Evolutionary conservation across 2,329 filamentous ascomycete genomes (phyloP), one percentile per base, ranked within the genome.

Genomic region (Pseudonectria buxi): DNA sequence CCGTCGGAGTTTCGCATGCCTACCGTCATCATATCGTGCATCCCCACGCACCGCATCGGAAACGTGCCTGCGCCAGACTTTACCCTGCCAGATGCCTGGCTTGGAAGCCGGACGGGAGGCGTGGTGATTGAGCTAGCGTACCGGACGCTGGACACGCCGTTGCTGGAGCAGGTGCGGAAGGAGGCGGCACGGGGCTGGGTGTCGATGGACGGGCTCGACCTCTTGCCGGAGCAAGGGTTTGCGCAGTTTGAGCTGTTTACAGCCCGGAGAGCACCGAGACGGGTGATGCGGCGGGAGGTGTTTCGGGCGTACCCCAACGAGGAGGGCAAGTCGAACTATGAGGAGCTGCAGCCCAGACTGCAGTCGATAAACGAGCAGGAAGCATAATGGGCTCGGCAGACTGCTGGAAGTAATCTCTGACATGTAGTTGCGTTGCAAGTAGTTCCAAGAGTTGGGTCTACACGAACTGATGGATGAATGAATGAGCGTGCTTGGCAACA

Each of bases 181-280:
- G 61, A 76, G 55, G 67, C 76, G 14, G 64, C 76, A 36, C 65
- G 71, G 44, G 71, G 83, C 27, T 89, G 83, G 83, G 79, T 87
- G 0, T 70, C 83, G 13, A 76, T 88, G 58, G 82, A 88, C 50
- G 84, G 84, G 0, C 63, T 89, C 10, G 83, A 89, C 48, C 69
- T 88, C 30, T 59, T 90, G 11, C 82, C 82, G 0, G 85, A 89
- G 55, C 84, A 89, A 54, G 85, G 81, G 0, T 85, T 85, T 58
- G 83, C 84, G 1, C 84, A 89, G 50, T 90, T 89, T 51, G 85
- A 90, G 58, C 61, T 89, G 3, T 86, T 89, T 55, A 88, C 84
- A 0, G 84, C 83, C 1, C 69, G 57, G 7, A 41, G 57, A 32
- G 58, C 60, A 1, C 59, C 59, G 4, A 72, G 83, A 16, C 65